Percentiles rank a stretch among this genome's conserved stretches.
phyloP scores from a whole-genome alignment of 371 early-diverging fungal species.

The Apophysomyces elegans region DNA sequence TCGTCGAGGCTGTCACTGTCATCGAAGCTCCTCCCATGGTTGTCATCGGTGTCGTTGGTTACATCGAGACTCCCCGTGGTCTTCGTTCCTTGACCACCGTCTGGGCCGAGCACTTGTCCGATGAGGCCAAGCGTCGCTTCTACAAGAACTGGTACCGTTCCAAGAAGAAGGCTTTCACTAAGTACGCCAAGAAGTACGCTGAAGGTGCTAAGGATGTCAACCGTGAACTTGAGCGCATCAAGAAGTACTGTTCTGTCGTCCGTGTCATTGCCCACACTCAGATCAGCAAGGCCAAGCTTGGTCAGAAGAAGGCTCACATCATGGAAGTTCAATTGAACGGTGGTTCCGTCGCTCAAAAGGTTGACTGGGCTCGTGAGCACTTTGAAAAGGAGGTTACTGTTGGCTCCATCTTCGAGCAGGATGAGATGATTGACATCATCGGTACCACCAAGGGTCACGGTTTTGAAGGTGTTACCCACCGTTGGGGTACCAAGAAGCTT shows the following conservation, averaged over 20 bases:
- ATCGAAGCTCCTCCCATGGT: constrained; percentile 99
- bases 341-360: constrained; percentile 97
- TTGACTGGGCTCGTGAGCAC: constrained; percentile 96
- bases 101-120: constrained; percentile 99
- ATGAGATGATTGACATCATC: constrained; percentile 99
- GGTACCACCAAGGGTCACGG: constrained; percentile 99
- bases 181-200: constrained; percentile 97
- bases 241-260: constrained; percentile 98
- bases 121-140: constrained; percentile 98
- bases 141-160: constrained; percentile 99
- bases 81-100: constrained; percentile 97
- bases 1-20: constrained; percentile 99
- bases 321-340: constrained; percentile 99
- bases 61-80: constrained; percentile 99
- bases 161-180: constrained; percentile 99
- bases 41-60: constrained; percentile 99
- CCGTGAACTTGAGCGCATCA: constrained; percentile 96
- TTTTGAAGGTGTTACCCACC: constrained; percentile 99
- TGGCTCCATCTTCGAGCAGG: constrained; percentile 91
- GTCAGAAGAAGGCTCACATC: constrained; percentile 99
- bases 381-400: constrained; percentile 98
- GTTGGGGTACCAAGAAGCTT: constrained; percentile 99
- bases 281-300: constrained; percentile 91
- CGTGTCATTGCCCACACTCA: constrained; percentile 99
- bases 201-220: constrained; percentile 88